phyloP scores from a whole-genome alignment of 1,284 basidiomycete species.

The Ceratobasidium sp. region DNA sequence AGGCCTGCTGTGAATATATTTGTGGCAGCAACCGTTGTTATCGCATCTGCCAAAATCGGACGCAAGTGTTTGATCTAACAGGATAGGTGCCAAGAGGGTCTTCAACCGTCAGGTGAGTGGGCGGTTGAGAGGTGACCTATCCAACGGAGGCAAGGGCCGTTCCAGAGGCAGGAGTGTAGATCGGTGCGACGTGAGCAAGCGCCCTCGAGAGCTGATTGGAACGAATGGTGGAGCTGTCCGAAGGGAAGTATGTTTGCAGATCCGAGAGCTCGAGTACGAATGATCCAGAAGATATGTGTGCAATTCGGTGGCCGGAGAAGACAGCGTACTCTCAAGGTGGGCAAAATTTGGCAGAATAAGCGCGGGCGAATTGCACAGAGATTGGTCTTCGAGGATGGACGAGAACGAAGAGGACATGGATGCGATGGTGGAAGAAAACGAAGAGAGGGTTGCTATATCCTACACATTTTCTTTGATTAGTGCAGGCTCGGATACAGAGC shows the following conservation, averaged over 20 bases:
- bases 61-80: not conserved
- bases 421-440: slow-evolving; percentile 21
- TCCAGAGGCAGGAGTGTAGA: slow-evolving; percentile 26
- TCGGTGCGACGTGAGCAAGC: slow-evolving; percentile 16
- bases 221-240: slow-evolving; percentile 22
- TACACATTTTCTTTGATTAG: too few relatives aligned
- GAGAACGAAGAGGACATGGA: slow-evolving; percentile 8
- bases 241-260: slow-evolving; percentile 35
- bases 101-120: not conserved
- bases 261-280: slow-evolving; percentile 37
- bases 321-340: slow-evolving; percentile 16
- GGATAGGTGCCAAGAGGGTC: not conserved
- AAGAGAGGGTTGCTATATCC: slow-evolving; percentile 24
- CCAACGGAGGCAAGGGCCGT: slow-evolving; percentile 22
- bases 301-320: slow-evolving; percentile 7
- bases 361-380: slow-evolving; percentile 19
- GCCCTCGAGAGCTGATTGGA: not conserved
- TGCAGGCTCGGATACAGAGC: too few relatives aligned
- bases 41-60: too few relatives aligned
- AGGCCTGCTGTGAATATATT: not conserved
- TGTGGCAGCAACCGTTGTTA: too few relatives aligned
- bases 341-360: slow-evolving; percentile 27
- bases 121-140: not conserved
- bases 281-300: slow-evolving; percentile 29
- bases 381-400: slow-evolving; percentile 38